These are phyloP conservation scores for Chrysosphaeria jannelii DNA, from an alignment of 2,329 filamentous ascomycete species.

Conservation along the genomic window DNA sequence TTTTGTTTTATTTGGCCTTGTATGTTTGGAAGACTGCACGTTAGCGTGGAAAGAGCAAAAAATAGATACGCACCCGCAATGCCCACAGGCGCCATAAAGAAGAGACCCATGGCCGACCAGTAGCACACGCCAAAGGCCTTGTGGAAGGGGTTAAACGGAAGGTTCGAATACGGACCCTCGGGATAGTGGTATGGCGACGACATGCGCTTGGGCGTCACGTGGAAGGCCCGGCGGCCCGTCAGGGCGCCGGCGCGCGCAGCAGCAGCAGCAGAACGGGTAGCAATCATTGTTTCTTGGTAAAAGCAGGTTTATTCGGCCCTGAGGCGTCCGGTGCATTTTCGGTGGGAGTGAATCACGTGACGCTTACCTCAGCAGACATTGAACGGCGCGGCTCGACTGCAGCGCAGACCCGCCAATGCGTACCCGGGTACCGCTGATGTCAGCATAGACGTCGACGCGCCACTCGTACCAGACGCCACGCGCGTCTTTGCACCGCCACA, in stretches of 20 bases:
- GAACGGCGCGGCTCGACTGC: too few species aligned
- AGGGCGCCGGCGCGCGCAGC: too few species aligned
- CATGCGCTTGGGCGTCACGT: conserved; percentile 58
- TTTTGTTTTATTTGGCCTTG: conserved; percentile 17
- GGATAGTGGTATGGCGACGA: conserved; percentile 93
- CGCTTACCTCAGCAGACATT: conserved; percentile 1
- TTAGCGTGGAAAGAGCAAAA: background rate
- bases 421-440: too few species aligned
- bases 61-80: conserved; percentile 23
- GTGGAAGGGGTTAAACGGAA: conserved; percentile 89
- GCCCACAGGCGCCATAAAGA: conserved; percentile 31
- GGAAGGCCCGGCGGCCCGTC: conserved; percentile 87
- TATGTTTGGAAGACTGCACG: conserved; percentile 19
- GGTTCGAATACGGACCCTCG: conserved; percentile 77
- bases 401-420: too few species aligned
- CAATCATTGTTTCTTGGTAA: too few species aligned
- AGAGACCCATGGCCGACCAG: conserved; percentile 35
- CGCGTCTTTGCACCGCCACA: conserved; percentile 91
- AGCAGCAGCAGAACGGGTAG: too few species aligned
- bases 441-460: conserved; percentile 70
- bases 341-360: background rate
- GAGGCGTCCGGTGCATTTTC: background rate
- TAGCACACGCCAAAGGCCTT: conserved; percentile 60
- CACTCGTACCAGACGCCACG: conserved; percentile 97
- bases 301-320: background rate